Percentiles rank a stretch among this genome's conserved stretches.
These are phyloP conservation scores for Wallacemonas sp. DNA, from an alignment of 208 protist genomes.

Conservation along the genomic window DNA sequence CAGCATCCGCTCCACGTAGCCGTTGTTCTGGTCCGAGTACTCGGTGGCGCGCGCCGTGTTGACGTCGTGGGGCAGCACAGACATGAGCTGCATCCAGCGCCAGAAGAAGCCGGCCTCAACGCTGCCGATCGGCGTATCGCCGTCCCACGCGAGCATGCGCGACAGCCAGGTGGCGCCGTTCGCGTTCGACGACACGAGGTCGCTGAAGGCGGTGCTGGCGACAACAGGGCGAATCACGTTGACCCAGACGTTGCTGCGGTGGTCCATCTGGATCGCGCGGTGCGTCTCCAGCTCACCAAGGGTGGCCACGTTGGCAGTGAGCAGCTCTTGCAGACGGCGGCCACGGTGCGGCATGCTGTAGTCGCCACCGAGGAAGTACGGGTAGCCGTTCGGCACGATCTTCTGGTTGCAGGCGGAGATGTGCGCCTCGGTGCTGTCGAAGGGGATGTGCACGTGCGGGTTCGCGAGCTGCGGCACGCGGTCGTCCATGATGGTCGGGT, in stretches of 20 bases:
- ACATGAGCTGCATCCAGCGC: constrained; percentile 50
- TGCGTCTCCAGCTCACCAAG: constrained; percentile 26
- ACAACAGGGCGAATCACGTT: constrained; percentile 34
- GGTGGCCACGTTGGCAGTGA: constrained; percentile 21
- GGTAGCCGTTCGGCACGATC: constrained; percentile 37
- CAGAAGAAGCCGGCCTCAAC: constrained; percentile 59
- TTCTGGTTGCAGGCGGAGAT: constrained; percentile 60
- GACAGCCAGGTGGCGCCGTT: constrained; percentile 21
- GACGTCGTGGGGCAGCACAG: constrained; percentile 42
- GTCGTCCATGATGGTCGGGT: constrained; percentile 17
- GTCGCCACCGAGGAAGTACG: constrained; percentile 46
- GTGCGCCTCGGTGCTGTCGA: constrained; percentile 27
- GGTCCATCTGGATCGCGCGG: constrained; percentile 45
- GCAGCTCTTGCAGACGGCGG: constrained; percentile 39
- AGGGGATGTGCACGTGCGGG: constrained; percentile 43
- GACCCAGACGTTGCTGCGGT: constrained; percentile 50
- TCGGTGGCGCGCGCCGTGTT: constrained; percentile 10
- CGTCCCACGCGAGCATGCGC: constrained; percentile 41
- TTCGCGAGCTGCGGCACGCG: constrained; percentile 19
- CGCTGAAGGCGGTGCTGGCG: constrained; percentile 16
- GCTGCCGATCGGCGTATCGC: constrained; percentile 34
- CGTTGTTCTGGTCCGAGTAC: constrained; percentile 18
- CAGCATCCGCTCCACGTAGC: constrained; percentile 43
- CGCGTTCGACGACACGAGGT: constrained; percentile 20
- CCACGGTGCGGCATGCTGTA: constrained; percentile 44